Evolutionary conservation across 495 filamentous ascomycete species (phyloP).

Genomic region (Hyaloscypha bicolor): DNA sequence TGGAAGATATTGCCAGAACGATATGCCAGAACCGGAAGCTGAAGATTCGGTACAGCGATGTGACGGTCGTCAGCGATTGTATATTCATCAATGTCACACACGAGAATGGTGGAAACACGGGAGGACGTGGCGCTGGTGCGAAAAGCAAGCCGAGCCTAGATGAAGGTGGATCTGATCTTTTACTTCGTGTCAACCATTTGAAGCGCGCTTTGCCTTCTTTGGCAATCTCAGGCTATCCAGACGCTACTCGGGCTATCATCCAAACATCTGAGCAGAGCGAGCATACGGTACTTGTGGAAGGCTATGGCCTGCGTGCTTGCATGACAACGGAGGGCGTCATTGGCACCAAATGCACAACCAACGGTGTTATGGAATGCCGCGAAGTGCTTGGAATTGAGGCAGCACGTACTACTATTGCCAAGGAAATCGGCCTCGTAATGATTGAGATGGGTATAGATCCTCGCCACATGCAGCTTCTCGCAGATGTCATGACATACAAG

Average conservation of each 20-base stretch:
- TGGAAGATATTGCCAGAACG: constrained; percentile 67
- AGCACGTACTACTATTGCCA: constrained; percentile 79
- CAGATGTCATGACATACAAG: constrained; percentile 99
- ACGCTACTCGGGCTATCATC: constrained; percentile 85
- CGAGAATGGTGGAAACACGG: constrained; percentile 9
- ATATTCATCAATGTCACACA: constrained; percentile 54
- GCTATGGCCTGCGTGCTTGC: constrained; percentile 84
- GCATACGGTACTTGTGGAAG: constrained; percentile 84
- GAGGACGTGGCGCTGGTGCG: constrained; percentile 17
- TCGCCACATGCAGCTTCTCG: constrained; percentile 95
- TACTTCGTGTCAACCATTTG: constrained; percentile 79
- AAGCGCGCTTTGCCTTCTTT: constrained; percentile 80
- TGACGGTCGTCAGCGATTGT: constrained; percentile 48
- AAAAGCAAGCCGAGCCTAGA: constrained; percentile 37
- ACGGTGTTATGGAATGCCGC: constrained; percentile 87
- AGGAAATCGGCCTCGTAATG: constrained; percentile 83
- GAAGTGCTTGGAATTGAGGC: constrained; percentile 98
- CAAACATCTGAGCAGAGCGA: constrained; percentile 59
- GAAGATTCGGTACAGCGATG: constrained; percentile 59
- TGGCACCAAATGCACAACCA: constrained; percentile 70
- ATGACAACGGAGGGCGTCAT: constrained; percentile 91
- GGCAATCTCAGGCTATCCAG: constrained; percentile 82
- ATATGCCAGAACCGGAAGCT: constrained; percentile 80
- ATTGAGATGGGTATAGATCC: constrained; percentile 94
- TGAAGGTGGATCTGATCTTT: constrained; percentile 65